Percentiles rank a stretch among this genome's conserved stretches.
Evolutionary conservation across 495 filamentous ascomycete species (phyloP).

Genomic region (Ascodesmis nigricans): DNA sequence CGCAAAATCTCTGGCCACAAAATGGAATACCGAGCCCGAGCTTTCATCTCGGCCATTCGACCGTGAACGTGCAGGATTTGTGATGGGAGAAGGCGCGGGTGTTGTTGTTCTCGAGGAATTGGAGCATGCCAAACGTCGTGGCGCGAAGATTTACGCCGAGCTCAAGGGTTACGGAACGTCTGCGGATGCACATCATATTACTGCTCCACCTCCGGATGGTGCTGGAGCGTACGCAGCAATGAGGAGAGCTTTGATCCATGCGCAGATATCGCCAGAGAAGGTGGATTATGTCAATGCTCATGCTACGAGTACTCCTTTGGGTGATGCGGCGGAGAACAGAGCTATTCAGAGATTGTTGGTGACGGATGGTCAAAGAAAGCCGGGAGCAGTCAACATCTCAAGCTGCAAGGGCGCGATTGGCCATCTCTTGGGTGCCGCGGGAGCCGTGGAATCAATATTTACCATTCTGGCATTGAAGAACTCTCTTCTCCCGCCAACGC

Average conservation of each 20-base stretch:
- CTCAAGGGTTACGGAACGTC: constrained; percentile 70
- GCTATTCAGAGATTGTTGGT: constrained; percentile 61
- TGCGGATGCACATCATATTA: constrained; percentile 80
- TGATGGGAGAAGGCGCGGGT: constrained; percentile 80
- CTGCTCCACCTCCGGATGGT: constrained; percentile 63
- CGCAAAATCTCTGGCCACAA: constrained; percentile 62
- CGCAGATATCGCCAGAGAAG: constrained; percentile 37
- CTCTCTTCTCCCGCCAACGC: constrained; percentile 65
- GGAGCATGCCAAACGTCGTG: constrained; percentile 60
- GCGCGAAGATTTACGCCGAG: constrained; percentile 73
- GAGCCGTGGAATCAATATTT: constrained; percentile 73
- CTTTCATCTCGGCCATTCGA: constrained; percentile 76
- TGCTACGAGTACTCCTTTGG: constrained; percentile 66
- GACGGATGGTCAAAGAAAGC: constrained; percentile 37
- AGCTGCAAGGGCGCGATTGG: constrained; percentile 88
- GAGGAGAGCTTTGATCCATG: constrained; percentile 59
- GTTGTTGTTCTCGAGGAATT: constrained; percentile 77
- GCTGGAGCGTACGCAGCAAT: constrained; percentile 63
- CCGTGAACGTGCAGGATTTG: constrained; percentile 58
- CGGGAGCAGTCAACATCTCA: constrained; percentile 55
- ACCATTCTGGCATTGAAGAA: constrained; percentile 53
- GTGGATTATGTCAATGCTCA: constrained; percentile 95
- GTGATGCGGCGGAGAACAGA: constrained; percentile 68
- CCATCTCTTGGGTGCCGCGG: constrained; percentile 77
- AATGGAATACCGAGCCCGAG: constrained; percentile 50